Evolutionary conservation across 768 basidiomycete genomes (phyloP), one percentile per base, ranked within the genome.

Genomic region (Saitozyma sp.): DNA sequence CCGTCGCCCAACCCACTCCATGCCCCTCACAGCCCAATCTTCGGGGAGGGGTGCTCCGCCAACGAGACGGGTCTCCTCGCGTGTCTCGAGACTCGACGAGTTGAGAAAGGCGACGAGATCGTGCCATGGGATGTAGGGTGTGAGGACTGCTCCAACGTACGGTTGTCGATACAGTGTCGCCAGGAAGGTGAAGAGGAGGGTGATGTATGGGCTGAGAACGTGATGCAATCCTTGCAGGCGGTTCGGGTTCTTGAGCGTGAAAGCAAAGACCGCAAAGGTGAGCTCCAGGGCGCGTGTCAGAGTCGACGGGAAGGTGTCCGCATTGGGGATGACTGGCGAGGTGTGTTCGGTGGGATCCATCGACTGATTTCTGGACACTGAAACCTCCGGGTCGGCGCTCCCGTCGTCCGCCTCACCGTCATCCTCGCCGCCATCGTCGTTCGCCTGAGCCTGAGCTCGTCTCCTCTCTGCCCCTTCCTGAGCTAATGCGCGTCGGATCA

Each of bases 1-100:
- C 64, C 86, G 86, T 62, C 91, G 84, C 7, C 91, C 89, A 4
- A 91, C 88, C 96, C 96, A 99, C 69, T 93, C 93, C 88, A 94
- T 91, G 1, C 96, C 96, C 40, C 96, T 85, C 68, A 97, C 76
- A 71, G 89, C 90, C 92, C 94, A 97, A 72, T 98, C 96, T 79
- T 99, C 96, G 0, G 90, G 84, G 1, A 98, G 81, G 0, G 91
- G 87, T 19, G 85, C 80, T 64, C 86, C 88, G 13, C 86, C 86
- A 50, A 90, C 82, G 82, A 93, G 86, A 20, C 80, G 78, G 20
- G 81, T 76, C 49, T 81, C 80, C 41, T 69, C 61, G 14, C 54
- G 60, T 38, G 75, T 64, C 20, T 73, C 81, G 40, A 58, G 16
- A 5, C 89, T 88, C 8, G 88, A 81, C 7, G 76, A 81, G 19